These are phyloP conservation scores for Heliocybe sulcata DNA, from an alignment of 1,284 basidiomycete genomes.

Conservation along the genomic window DNA sequence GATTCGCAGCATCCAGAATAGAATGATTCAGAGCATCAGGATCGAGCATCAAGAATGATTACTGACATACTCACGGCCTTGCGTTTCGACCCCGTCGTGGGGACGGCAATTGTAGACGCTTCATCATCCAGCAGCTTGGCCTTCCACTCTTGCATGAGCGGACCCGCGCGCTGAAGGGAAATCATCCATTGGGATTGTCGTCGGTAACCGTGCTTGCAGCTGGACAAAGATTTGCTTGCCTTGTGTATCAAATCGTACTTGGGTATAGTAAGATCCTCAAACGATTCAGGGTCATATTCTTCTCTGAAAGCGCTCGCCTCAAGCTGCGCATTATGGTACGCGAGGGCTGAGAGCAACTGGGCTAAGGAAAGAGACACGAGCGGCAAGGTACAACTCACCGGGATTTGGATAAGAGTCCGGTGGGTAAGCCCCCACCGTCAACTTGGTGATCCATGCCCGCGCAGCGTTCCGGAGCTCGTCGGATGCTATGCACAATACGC, in stretches of 20 bases:
- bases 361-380: too few species aligned
- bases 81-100: constrained; percentile 53
- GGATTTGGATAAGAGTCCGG: constrained; percentile 93
- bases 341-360: constrained; percentile 45
- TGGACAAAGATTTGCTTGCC: constrained; percentile 30
- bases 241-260: constrained; percentile 76
- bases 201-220: not conserved
- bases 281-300: constrained; percentile 67
- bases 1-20: not conserved
- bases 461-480: constrained; percentile 67
- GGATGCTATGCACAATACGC: constrained; percentile 40
- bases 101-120: constrained; percentile 40
- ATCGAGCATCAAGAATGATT: not conserved
- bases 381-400: too few species aligned
- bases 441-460: constrained; percentile 69
- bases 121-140: constrained; percentile 57
- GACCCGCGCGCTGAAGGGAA: constrained; percentile 62
- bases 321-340: constrained; percentile 84
- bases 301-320: constrained; percentile 91
- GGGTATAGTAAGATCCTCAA: constrained; percentile 78
- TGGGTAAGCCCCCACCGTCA: constrained; percentile 72
- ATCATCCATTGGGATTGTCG: constrained; percentile 1
- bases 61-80: constrained; percentile 67
- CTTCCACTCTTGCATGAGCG: constrained; percentile 74
- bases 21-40: not conserved